Evolutionary conservation across 2,329 filamentous ascomycete genomes (phyloP), one percentile per base, ranked within the genome.

Genomic region (Ceratocystis ficicola): DNA sequence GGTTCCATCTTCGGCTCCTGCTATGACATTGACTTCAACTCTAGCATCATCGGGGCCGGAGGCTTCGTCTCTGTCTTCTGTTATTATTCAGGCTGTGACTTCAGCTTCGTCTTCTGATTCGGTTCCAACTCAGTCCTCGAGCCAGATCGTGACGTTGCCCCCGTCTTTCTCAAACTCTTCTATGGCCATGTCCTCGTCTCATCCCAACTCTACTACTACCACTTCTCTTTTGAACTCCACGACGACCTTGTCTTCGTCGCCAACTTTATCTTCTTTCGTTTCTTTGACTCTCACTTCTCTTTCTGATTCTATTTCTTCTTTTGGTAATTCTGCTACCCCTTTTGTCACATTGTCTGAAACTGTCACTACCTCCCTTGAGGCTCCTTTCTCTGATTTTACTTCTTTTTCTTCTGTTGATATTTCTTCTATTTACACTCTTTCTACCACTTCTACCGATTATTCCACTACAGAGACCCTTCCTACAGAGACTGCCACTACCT

Each of bases 231-330:
- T 28, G 44, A 36, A 64, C 22, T 22, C 32, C n/a, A n/a, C 5
- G 15, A 36, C 32, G 28, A 30, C 50, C 5, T 4, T 52, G 32
- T 36, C 20, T 41, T 57, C 17, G 10, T 55, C 50, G 28, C 28
- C 22, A 20, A 44, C 52, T 5, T 20, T 28, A 15, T 65, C 22
- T 46, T 44, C 50, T 59, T 44, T 28, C 15, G n/a, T 22, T 57
- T 64, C 28, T 44, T 57, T 57, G 52, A 17, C 28, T 57, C 57
- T 8, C 25, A 30, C 44, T 52, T 52, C 44, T 32, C 17, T 8
- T 55, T n/a, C 44, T 52, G n/a, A 25, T 20, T 52, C 28, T 32
- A 8, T 46, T 52, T 36, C 62, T 22, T 64, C 63, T 57, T 64
- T 17, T 7, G 48, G 7, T n/a, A n/a, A 20, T 64, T 55, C 63